These are phyloP conservation scores for Hibiscus tridactylites DNA, from an alignment of 345 rosid genomes.

Conservation along the genomic window DNA sequence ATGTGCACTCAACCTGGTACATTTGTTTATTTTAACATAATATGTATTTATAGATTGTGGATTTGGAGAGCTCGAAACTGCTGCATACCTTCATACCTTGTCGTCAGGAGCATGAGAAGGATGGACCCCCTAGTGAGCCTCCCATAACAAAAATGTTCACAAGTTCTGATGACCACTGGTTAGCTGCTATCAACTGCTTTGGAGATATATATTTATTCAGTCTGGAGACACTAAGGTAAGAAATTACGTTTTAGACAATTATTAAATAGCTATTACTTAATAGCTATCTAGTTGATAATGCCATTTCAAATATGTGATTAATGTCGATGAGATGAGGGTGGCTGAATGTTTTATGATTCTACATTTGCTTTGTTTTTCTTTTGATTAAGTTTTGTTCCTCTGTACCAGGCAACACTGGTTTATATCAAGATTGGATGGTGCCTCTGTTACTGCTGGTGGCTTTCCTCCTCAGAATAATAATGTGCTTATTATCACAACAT, in stretches of 20 bases:
- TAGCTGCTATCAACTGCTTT: constrained; percentile 87
- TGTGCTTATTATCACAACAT: constrained; percentile 68
- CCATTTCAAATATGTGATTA: background rate
- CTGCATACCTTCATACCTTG: constrained; percentile 56
- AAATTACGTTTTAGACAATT: background rate
- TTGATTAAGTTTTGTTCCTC: constrained; percentile 1
- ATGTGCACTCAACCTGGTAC: background rate
- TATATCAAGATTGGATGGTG: constrained; percentile 82
- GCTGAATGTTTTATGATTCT: background rate
- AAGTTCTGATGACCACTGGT: constrained; percentile 88
- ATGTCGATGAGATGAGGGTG: background rate
- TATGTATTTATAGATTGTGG: constrained; percentile 45
- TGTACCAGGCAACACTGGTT: constrained; percentile 91
- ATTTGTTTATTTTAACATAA: background rate
- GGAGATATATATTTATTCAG: constrained; percentile 81
- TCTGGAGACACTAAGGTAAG: constrained; percentile 73
- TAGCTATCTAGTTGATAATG: background rate
- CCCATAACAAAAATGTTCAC: constrained; percentile 84
- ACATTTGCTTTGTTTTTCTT: background rate
- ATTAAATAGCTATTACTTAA: background rate
- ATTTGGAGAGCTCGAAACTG: constrained; percentile 46
- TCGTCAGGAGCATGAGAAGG: constrained; percentile 37
- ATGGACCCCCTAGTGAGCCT: constrained; percentile 51
- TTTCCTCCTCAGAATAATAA: constrained; percentile 66
- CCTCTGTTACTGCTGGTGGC: constrained; percentile 87